A percentile compares a stretch with the other conserved stretches of the same genome.
Evolutionary conservation across 805 yeast genomes (phyloP).

Genomic region (Isabelozyma heimii): DNA sequence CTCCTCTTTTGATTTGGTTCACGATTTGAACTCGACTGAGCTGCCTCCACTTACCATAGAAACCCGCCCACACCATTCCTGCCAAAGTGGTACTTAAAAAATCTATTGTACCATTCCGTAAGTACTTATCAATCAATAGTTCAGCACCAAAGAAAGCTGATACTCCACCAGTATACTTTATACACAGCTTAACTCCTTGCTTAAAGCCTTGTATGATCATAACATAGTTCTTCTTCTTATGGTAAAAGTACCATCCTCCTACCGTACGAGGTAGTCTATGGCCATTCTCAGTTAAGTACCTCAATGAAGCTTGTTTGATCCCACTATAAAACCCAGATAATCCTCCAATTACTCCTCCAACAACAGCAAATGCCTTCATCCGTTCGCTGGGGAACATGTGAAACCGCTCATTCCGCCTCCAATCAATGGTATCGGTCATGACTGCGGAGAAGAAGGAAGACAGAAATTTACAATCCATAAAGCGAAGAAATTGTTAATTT

Average conservation of each 20-base stretch:
- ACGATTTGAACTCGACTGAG: slow-evolving; percentile 43
- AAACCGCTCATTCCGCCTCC: slow-evolving; percentile 38
- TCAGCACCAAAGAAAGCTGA: slow-evolving; percentile 59
- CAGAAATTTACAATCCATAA: not conserved
- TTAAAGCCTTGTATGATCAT: slow-evolving; percentile 56
- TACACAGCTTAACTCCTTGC: slow-evolving; percentile 41
- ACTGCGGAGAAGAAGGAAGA: not conserved
- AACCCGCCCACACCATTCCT: slow-evolving; percentile 49
- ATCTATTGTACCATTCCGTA: slow-evolving; percentile 51
- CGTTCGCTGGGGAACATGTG: slow-evolving; percentile 49
- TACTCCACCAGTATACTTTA: slow-evolving; percentile 39
- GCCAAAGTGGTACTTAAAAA: slow-evolving; percentile 62
- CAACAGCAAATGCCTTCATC: slow-evolving; percentile 36
- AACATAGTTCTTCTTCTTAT: slow-evolving; percentile 77
- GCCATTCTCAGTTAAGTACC: slow-evolving; percentile 75
- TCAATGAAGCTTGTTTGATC: slow-evolving; percentile 50
- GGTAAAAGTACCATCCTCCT: slow-evolving; percentile 88
- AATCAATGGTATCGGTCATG: not conserved
- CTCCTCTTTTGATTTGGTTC: slow-evolving; percentile 49
- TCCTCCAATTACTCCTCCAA: slow-evolving; percentile 43
- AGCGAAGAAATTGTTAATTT: not conserved
- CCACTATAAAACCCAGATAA: slow-evolving; percentile 62
- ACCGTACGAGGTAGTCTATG: slow-evolving; percentile 74
- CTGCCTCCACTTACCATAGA: slow-evolving; percentile 45
- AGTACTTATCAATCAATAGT: slow-evolving; percentile 50